Percentiles rank a stretch among this genome's conserved stretches.
phyloP scores from a whole-genome alignment of 2,329 filamentous ascomycete species.

The Ophiostoma sp. region DNA sequence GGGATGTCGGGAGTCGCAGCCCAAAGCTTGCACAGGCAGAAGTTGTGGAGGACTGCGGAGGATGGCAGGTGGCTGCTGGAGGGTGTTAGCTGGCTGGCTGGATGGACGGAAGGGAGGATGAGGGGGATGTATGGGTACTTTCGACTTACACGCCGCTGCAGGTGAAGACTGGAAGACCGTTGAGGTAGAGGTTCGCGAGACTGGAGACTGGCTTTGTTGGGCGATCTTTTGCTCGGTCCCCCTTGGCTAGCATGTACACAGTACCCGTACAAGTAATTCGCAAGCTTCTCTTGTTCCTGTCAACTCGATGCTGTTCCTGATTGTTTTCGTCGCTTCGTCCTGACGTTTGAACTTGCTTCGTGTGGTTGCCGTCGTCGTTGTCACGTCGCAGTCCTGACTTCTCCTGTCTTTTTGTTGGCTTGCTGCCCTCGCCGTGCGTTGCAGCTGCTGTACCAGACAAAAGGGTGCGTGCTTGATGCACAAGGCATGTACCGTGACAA shows the following conservation, averaged over 20 bases:
- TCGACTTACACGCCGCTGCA: neutral
- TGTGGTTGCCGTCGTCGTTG: neutral
- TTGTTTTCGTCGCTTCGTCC: neutral
- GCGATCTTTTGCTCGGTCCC: neutral
- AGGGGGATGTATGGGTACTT: slow-evolving; percentile 23
- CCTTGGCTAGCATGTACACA: neutral
- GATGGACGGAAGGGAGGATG: slow-evolving; percentile 26
- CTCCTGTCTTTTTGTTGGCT: neutral
- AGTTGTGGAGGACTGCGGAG: slow-evolving; percentile 23
- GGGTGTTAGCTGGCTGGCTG: slow-evolving; percentile 2
- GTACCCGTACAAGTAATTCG: neutral
- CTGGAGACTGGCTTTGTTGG: neutral
- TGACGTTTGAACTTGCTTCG: neutral
- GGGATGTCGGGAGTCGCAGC: slow-evolving; percentile 9
- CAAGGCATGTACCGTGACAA: slow-evolving; percentile 15
- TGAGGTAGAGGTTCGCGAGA: neutral
- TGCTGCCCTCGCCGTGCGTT: neutral
- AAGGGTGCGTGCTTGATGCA: neutral
- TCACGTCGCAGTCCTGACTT: neutral
- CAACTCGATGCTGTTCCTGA: neutral
- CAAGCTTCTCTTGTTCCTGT: neutral
- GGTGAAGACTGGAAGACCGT: neutral
- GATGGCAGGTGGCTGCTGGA: slow-evolving; percentile 3
- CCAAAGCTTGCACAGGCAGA: slow-evolving; percentile 11
- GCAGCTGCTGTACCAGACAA: slow-evolving; percentile 8